Evolutionary conservation across 257 asterid genomes (phyloP), one percentile per base, ranked within the genome.

Genomic region (Solanum bulbocastanum): DNA sequence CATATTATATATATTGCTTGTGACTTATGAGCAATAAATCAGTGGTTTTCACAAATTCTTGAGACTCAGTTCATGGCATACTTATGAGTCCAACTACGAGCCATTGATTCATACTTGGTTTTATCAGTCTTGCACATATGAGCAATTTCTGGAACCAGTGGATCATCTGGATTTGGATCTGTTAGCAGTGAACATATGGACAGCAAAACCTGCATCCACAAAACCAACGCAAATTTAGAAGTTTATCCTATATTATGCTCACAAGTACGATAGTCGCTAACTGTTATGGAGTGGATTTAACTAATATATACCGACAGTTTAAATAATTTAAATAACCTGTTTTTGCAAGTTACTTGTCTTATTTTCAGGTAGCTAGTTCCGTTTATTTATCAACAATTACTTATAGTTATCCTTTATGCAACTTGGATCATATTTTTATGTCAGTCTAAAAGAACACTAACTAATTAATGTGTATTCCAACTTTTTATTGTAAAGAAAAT

Each of bases 131-230:
- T 96, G 92, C 93, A 93, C 92, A 92, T 93, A 27, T 96, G 98
- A 78, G 98, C 99, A 39, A 94, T 96, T 89, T 96, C 98, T 13
- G 99, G 99, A 30, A 96, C 98, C 52, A 95, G 46, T 5, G 98
- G 98, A 86, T 96, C 98, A 83, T 96, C 98, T 30, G 98, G 98
- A 87, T 96, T 96, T 52, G 98, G 98, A 90, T 96, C 98, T 3
- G 98, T 95, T 23, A 96, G 95, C 92, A 96, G 65, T 6, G 98
- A 94, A 88, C 98, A 94, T 93, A 95, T 95, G 1, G 98, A 96
- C 14, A 96, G 96, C 56, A 96, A 91, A 83, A 96, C 98, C 98
- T 96, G 88, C 87, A 87, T 72, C 27, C 9, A 60, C 33, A 37
- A 10, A 27, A 35, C 5, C n/a, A n/a, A 8, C 44, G 25, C 18